Evolutionary conservation across 768 basidiomycete species (phyloP), one percentile per base, ranked within the genome.

Genomic region (Rhizopogon vinicolor): DNA sequence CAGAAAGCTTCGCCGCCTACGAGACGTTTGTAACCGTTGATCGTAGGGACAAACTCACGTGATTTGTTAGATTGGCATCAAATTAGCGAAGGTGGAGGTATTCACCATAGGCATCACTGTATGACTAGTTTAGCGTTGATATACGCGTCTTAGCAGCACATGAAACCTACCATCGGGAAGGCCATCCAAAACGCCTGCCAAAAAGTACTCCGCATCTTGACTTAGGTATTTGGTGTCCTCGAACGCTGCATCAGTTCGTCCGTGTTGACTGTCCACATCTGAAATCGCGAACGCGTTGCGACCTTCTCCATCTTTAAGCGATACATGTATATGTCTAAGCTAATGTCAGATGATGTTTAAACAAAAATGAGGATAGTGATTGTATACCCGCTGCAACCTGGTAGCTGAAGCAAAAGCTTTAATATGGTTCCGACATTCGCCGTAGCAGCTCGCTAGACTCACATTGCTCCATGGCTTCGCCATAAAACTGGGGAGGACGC

Each of bases 21-120:
- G 7, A 99, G 83, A 14, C 97, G 91, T 68, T 98, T 99, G 76
- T 99, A 99, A 7, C 96, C 94, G 64, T 96, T 96, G 72, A 97
- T 87, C 0, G 91, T 96, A 1, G 92, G 93, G 14, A 91, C 89
- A 25, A 91, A 69, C 89, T 91, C 49, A 41, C 29, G 16, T 3
- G 48, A 3, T 16, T n/a, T 56, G 31, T 37, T 9, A 37, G 48
- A 39, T 25, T 22, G 9, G 33, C 16, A 49, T 25, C 3, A 44
- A 12, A 12, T 43, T 18, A 10, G 19, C 37, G 16, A 35, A 9
- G 5, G 16, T n/a, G 7, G 25, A 9, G n/a, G 29, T 9, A 60
- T 78, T 72, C 67, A 91, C 88, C 80, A 86, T 78, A 7, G 93
- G 93, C 83, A 94, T 84, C 48, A 94, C 91, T 86, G 55, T 40